A percentile compares a stretch with the other conserved stretches of the same genome.
Evolutionary conservation across 805 yeast genomes (phyloP).

Genomic region (Phaffomyces thermotolerans): DNA sequence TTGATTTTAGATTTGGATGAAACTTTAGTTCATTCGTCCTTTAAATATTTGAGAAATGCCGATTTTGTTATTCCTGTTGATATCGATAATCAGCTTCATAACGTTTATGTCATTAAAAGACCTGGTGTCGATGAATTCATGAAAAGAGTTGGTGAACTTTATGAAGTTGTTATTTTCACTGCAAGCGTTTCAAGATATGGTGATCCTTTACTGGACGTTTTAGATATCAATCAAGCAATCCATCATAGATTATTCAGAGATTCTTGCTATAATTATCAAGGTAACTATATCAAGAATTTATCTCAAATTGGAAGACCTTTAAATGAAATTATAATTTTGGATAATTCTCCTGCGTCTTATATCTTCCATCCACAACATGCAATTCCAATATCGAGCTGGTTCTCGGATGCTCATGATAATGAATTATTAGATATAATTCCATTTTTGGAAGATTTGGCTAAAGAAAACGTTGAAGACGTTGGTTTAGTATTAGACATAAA

Average conservation of each 20-base stretch:
- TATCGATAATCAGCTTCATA: constrained; percentile 85
- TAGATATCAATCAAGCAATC: constrained; percentile 67
- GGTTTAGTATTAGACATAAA: constrained; percentile 78
- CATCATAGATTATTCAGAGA: constrained; percentile 94
- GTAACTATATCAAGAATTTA: constrained; percentile 88
- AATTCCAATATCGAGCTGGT: constrained; percentile 96
- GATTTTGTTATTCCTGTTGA: constrained; percentile 98
- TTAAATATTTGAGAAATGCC: constrained; percentile 84
- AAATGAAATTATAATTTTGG: constrained; percentile 78
- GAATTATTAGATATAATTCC: constrained; percentile 90
- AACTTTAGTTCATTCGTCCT: constrained; percentile 91
- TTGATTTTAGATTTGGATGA: constrained; percentile 90
- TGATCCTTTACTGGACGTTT: constrained; percentile 84
- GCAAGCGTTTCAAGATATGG: constrained; percentile 95
- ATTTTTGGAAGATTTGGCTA: constrained; percentile 76
- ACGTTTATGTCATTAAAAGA: constrained; percentile 91
- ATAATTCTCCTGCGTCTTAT: constrained; percentile 97
- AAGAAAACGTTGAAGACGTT: constrained; percentile 71
- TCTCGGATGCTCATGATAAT: constrained; percentile 95
- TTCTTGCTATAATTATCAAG: constrained; percentile 88
- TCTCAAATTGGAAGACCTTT: constrained; percentile 93
- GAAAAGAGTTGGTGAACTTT: constrained; percentile 72
- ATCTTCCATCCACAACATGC: constrained; percentile 97
- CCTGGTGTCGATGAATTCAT: constrained; percentile 97
- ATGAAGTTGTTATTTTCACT: constrained; percentile 94